Conservation (phyloP, 2,329 filamentous ascomycete genomes). For the Diaporthe eres region DNA sequence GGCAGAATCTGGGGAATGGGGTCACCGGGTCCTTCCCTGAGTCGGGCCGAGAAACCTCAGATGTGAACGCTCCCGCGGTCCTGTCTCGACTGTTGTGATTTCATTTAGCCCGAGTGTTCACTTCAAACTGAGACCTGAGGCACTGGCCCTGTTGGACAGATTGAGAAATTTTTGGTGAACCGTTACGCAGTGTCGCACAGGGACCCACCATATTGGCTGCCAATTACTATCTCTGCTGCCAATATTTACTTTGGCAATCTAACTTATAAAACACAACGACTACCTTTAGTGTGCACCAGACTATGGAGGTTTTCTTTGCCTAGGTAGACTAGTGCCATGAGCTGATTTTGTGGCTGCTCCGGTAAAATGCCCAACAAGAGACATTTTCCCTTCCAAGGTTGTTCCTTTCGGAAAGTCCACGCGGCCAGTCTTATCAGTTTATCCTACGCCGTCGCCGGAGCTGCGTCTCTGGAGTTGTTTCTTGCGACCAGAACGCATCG, state of each 20-base stretch:
- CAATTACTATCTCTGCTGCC: neutral
- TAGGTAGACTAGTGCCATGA: neutral
- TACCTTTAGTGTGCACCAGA: neutral
- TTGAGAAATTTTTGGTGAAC: neutral
- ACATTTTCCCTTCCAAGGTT: no score
- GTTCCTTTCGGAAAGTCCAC: neutral
- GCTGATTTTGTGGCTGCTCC: neutral
- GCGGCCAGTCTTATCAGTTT: neutral
- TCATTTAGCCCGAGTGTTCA: neutral
- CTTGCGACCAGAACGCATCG: neutral
- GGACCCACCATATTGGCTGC: neutral
- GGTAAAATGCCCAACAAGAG: neutral
- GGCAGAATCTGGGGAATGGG: neutral
- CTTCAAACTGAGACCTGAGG: neutral
- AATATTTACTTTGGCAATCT: neutral
- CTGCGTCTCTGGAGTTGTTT: neutral
- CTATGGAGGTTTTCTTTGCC: neutral
- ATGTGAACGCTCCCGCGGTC: neutral
- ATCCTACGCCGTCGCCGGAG: neutral
- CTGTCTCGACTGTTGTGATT: neutral
- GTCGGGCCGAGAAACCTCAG: neutral
- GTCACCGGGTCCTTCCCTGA: neutral
- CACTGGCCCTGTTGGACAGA: neutral
- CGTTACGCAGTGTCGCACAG: neutral
- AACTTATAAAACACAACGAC: neutral